Evolutionary conservation across 2,329 filamentous ascomycete species (phyloP).

Genomic region (Epichloe bromicola): DNA sequence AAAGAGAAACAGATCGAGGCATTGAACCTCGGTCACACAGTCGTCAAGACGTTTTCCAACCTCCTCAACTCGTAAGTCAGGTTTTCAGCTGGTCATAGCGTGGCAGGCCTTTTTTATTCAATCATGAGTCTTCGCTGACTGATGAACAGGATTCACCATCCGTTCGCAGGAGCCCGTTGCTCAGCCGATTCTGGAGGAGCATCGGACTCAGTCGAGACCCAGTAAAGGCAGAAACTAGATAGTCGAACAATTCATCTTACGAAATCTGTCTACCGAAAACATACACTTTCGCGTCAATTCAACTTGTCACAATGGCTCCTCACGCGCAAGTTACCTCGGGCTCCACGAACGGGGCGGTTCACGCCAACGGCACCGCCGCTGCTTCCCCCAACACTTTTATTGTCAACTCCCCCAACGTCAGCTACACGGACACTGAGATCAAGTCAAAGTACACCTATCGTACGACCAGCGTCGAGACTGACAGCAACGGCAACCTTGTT

Average conservation of each 20-base stretch:
- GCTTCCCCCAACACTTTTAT: conserved; percentile 56
- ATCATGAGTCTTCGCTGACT: background rate
- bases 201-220: conserved; percentile 51
- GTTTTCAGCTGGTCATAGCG: background rate
- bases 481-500: conserved; percentile 61
- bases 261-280: conserved; percentile 5
- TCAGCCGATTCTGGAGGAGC: conserved; percentile 76
- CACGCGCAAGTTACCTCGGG: conserved; percentile 56
- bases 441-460: conserved; percentile 92
- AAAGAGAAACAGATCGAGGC: conserved; percentile 34
- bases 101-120: background rate
- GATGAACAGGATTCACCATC: conserved; percentile 65
- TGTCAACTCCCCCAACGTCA: conserved; percentile 85
- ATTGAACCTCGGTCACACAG: conserved; percentile 41
- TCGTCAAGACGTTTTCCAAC: conserved; percentile 97
- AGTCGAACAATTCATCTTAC: conserved; percentile 1
- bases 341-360: conserved; percentile 50
- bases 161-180: conserved; percentile 93
- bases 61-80: conserved; percentile 80
- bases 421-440: conserved; percentile 80
- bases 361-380: conserved; percentile 31
- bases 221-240: conserved; percentile 33
- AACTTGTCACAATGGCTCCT: conserved; percentile 64
- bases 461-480: conserved; percentile 69
- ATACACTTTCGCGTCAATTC: conserved; percentile 12